A percentile compares a stretch with the other conserved stretches of the same genome.
Conservation (phyloP, 2,329 filamentous ascomycete species). For the Xylariaceae sp. region DNA sequence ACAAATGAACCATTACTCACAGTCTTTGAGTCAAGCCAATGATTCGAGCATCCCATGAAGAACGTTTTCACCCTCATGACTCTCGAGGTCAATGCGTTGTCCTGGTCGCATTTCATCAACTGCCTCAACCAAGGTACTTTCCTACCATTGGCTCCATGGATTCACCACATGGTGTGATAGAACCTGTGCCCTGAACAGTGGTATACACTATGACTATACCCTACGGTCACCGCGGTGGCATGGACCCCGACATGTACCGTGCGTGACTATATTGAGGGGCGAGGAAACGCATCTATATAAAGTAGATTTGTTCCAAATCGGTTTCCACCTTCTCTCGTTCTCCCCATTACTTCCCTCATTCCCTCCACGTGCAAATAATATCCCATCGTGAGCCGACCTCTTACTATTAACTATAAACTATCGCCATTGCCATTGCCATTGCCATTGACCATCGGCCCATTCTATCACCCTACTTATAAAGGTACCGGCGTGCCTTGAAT, state of each 20-base stretch:
- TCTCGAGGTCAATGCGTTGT: not conserved
- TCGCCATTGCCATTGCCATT: not conserved
- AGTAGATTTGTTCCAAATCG: not conserved
- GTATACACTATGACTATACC: not conserved
- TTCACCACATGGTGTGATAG: not conserved
- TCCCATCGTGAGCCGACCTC: not conserved
- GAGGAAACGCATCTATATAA: not conserved
- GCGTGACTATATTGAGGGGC: not conserved
- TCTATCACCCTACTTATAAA: conserved; percentile 13
- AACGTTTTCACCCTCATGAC: not conserved
- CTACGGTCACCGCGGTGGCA: not conserved
- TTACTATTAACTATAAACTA: not conserved
- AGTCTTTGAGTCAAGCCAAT: not conserved
- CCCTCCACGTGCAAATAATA: not conserved
- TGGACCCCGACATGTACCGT: not conserved
- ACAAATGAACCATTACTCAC: not conserved
- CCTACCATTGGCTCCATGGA: not conserved
- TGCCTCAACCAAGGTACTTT: too few relatives aligned
- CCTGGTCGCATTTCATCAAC: not conserved
- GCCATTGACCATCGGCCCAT: not conserved
- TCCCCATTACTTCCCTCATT: not conserved
- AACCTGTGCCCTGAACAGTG: not conserved
- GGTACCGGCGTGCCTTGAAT: not conserved
- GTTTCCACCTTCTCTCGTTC: not conserved
- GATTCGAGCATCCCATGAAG: not conserved